phyloP scores from a whole-genome alignment of 306 rosid species.

The Calophaca sinica region DNA sequence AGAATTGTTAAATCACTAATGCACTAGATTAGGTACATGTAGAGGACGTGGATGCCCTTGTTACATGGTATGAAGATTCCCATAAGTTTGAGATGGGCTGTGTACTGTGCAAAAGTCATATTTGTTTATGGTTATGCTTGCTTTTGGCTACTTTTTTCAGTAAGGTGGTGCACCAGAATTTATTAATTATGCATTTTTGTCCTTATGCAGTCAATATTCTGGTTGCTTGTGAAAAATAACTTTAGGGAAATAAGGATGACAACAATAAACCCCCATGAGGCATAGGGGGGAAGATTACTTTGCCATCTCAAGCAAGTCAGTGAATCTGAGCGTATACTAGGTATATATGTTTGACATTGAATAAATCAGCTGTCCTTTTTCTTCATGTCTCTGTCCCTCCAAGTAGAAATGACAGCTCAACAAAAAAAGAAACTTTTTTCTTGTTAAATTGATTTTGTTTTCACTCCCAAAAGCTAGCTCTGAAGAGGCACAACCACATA shows the following conservation, averaged over 20 bases:
- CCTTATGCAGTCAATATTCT: conserved; percentile 27
- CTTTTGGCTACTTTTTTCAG: conserved; percentile 27
- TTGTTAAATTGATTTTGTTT: no score
- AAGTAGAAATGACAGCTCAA: no score
- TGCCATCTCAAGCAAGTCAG: neutral
- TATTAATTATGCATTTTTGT: conserved; percentile 19
- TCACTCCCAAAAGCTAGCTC: no score
- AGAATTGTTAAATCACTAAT: conserved; percentile 7
- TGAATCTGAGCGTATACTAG: no score
- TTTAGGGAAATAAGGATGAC: neutral
- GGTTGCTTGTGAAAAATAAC: neutral
- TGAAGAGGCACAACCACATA: no score
- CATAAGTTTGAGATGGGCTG: conserved; percentile 31
- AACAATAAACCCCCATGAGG: neutral
- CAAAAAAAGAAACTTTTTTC: no score
- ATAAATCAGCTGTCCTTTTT: neutral
- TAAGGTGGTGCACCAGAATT: conserved; percentile 32
- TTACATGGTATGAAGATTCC: conserved; percentile 46
- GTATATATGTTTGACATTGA: neutral
- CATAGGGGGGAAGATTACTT: conserved; percentile 14
- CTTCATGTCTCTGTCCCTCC: no score
- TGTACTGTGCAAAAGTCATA: conserved; percentile 36
- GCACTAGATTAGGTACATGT: conserved; percentile 27
- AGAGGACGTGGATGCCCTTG: conserved; percentile 43
- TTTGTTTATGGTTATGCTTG: conserved; percentile 15